Conservation (phyloP, 306 rosid genomes). For the Quercus wislizeni region DNA sequence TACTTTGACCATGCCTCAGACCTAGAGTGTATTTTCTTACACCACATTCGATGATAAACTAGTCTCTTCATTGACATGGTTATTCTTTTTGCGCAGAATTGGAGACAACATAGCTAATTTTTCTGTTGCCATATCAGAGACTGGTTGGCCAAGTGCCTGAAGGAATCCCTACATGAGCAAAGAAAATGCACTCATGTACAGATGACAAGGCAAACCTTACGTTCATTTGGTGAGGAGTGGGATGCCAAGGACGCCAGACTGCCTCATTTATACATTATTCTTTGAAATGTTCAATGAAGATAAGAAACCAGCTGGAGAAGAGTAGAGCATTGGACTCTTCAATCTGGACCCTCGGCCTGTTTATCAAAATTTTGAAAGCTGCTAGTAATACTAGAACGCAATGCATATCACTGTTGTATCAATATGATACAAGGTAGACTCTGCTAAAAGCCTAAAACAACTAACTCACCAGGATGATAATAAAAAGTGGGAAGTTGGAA, state of each 20-base stretch:
- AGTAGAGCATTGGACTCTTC: slow-evolving; percentile 30
- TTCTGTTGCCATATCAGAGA: neutral
- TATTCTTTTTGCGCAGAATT: neutral
- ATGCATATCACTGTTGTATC: no score
- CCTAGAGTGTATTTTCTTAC: neutral
- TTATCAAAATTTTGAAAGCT: neutral
- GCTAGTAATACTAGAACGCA: no score
- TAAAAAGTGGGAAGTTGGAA: no score
- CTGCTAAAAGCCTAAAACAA: no score
- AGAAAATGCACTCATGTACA: neutral
- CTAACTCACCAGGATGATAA: no score
- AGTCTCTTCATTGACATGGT: slow-evolving; percentile 4
- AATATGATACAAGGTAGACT: no score
- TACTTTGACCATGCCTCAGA: slow-evolving; percentile 4
- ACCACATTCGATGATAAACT: slow-evolving; percentile 6
- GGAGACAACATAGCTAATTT: neutral
- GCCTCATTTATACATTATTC: neutral
- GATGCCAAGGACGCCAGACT: neutral
- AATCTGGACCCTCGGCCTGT: slow-evolving; percentile 10
- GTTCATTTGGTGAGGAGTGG: neutral
- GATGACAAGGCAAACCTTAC: neutral
- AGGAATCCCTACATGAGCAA: neutral
- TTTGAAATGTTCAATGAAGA: slow-evolving; percentile 7
- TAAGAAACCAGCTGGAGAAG: slow-evolving; percentile 3
- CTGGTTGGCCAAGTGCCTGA: slow-evolving; percentile 9